phyloP scores from a whole-genome alignment of 2,329 filamentous ascomycete species.

The Claviceps pusilla region DNA sequence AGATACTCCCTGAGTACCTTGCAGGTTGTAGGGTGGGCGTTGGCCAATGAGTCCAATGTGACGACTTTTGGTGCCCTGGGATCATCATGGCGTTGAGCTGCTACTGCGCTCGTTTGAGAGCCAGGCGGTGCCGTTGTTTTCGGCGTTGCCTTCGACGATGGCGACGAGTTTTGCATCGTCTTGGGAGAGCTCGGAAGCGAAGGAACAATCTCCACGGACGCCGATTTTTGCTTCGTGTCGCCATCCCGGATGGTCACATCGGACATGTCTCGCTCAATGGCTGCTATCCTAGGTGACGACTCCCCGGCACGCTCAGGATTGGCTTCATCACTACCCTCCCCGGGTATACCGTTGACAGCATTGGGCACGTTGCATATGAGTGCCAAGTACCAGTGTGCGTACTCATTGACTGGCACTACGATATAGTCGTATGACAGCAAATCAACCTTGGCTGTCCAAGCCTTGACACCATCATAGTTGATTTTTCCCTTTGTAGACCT shows the following conservation, averaged over 20 bases:
- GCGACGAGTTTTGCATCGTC: background rate
- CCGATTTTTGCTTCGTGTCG: background rate
- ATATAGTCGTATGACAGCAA: slow-evolving; percentile 78
- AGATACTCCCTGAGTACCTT: slow-evolving; percentile 63
- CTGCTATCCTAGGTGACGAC: slow-evolving; percentile 5
- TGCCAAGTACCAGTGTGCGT: slow-evolving; percentile 81
- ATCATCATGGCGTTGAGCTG: slow-evolving; percentile 14
- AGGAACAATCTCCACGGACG: background rate
- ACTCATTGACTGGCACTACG: slow-evolving; percentile 80
- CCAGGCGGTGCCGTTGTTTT: slow-evolving; percentile 8
- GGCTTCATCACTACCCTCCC: slow-evolving; percentile 7
- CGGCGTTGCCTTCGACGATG: background rate
- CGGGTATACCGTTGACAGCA: slow-evolving; percentile 25
- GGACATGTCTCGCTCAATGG: slow-evolving; percentile 10
- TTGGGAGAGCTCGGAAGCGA: slow-evolving; percentile 2
- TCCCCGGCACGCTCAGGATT: background rate
- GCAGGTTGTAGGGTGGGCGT: slow-evolving; percentile 47
- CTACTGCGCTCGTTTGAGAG: background rate
- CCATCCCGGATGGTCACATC: slow-evolving; percentile 13
- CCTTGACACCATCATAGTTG: slow-evolving; percentile 72
- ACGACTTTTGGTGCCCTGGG: slow-evolving; percentile 55
- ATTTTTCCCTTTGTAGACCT: slow-evolving; percentile 48
- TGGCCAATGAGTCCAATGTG: slow-evolving; percentile 73
- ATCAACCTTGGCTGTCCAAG: slow-evolving; percentile 78
- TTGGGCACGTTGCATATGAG: slow-evolving; percentile 81